Evolutionary conservation across 1,139 yeast species (phyloP).

Genomic region (Saccharomycopsis phalli): DNA sequence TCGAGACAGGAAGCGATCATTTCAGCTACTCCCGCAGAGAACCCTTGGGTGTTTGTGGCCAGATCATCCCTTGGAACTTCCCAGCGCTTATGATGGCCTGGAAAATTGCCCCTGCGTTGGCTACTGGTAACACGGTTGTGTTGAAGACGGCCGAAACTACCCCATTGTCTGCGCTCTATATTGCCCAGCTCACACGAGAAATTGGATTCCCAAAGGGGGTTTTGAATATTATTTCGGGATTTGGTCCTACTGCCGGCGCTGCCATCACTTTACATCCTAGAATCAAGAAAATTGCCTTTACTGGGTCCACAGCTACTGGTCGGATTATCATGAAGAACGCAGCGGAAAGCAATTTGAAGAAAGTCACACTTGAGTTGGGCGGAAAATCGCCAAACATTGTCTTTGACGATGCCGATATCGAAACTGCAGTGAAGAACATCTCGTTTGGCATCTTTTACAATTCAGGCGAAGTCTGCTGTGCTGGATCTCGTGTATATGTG

Average conservation of each 20-base stretch:
- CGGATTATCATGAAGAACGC: slow-evolving; percentile 62
- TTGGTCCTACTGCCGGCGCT: slow-evolving; percentile 66
- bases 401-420: slow-evolving; percentile 63
- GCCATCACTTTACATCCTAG: slow-evolving; percentile 60
- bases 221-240: slow-evolving; percentile 66
- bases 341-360: slow-evolving; percentile 59
- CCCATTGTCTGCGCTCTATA: slow-evolving; percentile 65
- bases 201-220: slow-evolving; percentile 80
- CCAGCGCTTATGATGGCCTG: slow-evolving; percentile 74
- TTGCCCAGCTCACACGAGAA: slow-evolving; percentile 52
- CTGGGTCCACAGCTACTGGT: slow-evolving; percentile 77
- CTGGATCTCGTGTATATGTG: slow-evolving; percentile 74
- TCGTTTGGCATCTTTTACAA: slow-evolving; percentile 61
- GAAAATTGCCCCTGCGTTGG: slow-evolving; percentile 77
- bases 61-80: slow-evolving; percentile 88
- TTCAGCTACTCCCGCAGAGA: slow-evolving; percentile 59
- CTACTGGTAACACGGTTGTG: slow-evolving; percentile 69
- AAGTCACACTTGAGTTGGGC: slow-evolving; percentile 76
- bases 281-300: slow-evolving; percentile 71
- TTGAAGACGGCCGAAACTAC: slow-evolving; percentile 74
- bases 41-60: slow-evolving; percentile 84
- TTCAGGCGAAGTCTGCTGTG: slow-evolving; percentile 83
- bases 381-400: slow-evolving; percentile 79
- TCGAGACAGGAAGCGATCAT: slow-evolving; percentile 52
- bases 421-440: slow-evolving; percentile 50